A percentile compares a stretch with the other conserved stretches of the same genome.
Conservation (phyloP, 495 filamentous ascomycete species). For the Neurospora africana region DNA sequence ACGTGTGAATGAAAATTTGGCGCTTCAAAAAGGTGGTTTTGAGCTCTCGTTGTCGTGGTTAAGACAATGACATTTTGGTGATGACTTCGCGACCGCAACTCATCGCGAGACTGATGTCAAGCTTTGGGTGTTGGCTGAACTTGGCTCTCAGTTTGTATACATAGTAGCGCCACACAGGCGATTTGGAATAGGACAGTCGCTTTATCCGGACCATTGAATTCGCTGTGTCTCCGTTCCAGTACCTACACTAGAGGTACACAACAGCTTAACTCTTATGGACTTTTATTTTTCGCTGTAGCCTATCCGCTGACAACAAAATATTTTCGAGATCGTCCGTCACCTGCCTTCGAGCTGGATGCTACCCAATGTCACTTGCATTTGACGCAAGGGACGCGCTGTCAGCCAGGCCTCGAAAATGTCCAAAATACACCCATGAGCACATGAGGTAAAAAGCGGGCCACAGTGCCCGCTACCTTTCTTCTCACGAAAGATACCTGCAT, state of each 20-base stretch:
- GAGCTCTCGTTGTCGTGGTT: too few species aligned
- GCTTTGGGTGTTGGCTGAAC: too few species aligned
- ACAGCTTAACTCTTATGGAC: not conserved
- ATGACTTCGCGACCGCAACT: too few species aligned
- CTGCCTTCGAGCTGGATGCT: not conserved
- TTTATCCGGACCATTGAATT: too few species aligned
- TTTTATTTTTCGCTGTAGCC: not conserved
- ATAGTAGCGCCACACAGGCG: too few species aligned
- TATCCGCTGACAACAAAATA: not conserved
- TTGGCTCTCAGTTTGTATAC: too few species aligned
- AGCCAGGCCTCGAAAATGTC: not conserved
- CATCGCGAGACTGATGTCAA: too few species aligned
- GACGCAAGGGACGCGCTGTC: not conserved
- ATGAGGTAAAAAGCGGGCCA: not conserved
- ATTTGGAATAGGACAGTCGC: too few species aligned
- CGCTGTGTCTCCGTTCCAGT: too few species aligned
- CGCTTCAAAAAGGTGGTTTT: too few species aligned
- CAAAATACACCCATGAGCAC: not conserved
- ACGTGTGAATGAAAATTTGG: too few species aligned
- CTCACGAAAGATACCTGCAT: not conserved
- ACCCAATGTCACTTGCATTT: not conserved
- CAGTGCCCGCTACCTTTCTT: not conserved
- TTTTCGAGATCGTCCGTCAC: not conserved
- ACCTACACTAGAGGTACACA: not conserved
- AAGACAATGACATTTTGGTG: too few species aligned